Evolutionary conservation across 164 flowering plant species (phyloP), one percentile per base, ranked within the genome.

Genomic region (Umbilicus rupestris): DNA sequence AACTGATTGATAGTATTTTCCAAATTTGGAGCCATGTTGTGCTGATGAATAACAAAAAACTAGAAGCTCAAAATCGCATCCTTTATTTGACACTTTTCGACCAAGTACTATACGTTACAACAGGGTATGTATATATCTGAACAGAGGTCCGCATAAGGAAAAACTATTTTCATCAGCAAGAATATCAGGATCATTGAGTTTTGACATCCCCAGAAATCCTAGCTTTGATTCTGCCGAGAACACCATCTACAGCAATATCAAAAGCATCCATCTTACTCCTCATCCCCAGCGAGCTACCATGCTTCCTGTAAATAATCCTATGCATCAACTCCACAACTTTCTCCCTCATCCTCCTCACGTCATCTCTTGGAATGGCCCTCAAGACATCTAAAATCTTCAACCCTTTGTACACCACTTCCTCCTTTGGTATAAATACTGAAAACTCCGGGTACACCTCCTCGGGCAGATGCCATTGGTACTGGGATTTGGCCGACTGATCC

Each of bases 341-440:
- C 65, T 91, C 96, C 70, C 96, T 87, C 96, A 85, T 88, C 72
- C 83, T 88, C 75, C 85, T 70, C 10, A 92, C 85, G 33, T 81
- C 73, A 24, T 65, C 71, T 62, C 73, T 74, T 0, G 90, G 83
- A n/a, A 94, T 88, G 0, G 77, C 75, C 80, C 41, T 75, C 74
- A 94, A 72, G 60, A 89, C 89, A 62, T 88, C 92, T 66, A 81
- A 11, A 15, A 95, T 86, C 72, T 55, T 88, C 76, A 84, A 5
- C 66, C 97, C 97, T 33, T 79, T 85, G 47, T 72, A 83, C 64
- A 95, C 96, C 50, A 94, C 96, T n/a, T 95, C 97, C 70, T 95
- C 97, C 74, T 92, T 91, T 0, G 85, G 82, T 67, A 95, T 92
- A 19, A 73, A 82, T 33, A 95, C 97, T 5, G 99, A 84, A 69